phyloP scores from a whole-genome alignment of 139 green algal species.

The Tetratostichococcus sp. region DNA sequence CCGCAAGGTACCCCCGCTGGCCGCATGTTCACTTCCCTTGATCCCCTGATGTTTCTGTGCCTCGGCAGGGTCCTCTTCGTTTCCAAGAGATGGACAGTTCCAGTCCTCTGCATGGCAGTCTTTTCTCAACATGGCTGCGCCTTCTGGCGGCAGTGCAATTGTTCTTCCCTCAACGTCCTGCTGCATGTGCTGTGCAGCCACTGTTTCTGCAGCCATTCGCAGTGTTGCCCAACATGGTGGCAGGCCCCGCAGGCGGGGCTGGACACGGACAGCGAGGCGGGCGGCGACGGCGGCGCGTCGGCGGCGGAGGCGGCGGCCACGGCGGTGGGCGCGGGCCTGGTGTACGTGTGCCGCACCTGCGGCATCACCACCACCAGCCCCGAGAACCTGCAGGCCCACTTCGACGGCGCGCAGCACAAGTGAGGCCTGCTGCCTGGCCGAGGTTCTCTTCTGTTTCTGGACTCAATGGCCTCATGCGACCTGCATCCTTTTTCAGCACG shows the following conservation, averaged over 20 bases:
- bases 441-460: not conserved
- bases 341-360: not conserved
- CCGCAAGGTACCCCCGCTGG: not conserved
- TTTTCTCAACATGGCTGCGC: too few species aligned
- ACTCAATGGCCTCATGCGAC: too few species aligned
- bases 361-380: slow-evolving; percentile 1
- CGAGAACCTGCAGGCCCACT: slow-evolving; percentile 3
- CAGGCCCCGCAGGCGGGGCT: not conserved
- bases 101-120: too few species aligned
- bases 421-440: not conserved
- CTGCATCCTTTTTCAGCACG: not conserved
- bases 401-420: not conserved
- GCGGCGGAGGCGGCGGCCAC: not conserved
- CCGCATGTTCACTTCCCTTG: too few species aligned
- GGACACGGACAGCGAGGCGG: not conserved
- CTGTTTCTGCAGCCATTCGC: too few species aligned
- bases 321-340: not conserved
- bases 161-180: too few species aligned
- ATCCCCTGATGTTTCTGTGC: too few species aligned
- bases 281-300: not conserved
- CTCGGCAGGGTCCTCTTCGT: too few species aligned
- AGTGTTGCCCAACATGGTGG: too few species aligned
- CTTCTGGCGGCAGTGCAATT: too few species aligned
- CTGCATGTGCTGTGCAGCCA: not conserved
- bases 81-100: too few species aligned